These are phyloP conservation scores for Lobosporangium transversale DNA, from an alignment of 192 early-diverging fungal species.

Conservation along the genomic window DNA sequence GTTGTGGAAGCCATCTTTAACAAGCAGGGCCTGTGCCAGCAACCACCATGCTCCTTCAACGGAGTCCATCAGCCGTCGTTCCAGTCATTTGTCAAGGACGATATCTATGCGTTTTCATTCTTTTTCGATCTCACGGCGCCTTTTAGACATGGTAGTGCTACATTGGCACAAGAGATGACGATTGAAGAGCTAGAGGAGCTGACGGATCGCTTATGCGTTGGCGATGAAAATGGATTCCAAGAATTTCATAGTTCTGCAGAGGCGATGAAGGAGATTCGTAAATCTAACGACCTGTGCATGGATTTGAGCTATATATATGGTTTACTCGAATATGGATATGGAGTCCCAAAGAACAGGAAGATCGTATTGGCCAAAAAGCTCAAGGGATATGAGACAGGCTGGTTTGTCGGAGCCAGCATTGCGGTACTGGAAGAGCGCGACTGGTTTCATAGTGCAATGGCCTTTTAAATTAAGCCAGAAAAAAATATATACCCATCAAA, in stretches of 20 bases:
- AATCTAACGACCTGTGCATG: constrained; percentile 85
- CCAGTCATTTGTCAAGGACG: constrained; percentile 69
- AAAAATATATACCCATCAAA: background rate
- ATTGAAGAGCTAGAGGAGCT: constrained; percentile 74
- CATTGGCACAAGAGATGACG: constrained; percentile 73
- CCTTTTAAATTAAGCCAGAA: background rate
- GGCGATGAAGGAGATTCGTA: constrained; percentile 62
- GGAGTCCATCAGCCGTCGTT: constrained; percentile 92
- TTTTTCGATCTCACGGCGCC: constrained; percentile 91
- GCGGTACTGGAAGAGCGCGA: constrained; percentile 74
- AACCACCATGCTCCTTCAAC: constrained; percentile 88
- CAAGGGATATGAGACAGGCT: constrained; percentile 93
- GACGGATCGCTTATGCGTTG: constrained; percentile 75
- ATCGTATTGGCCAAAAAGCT: constrained; percentile 94
- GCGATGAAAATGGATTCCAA: constrained; percentile 49
- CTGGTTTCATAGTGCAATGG: constrained; percentile 14
- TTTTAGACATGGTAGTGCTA: constrained; percentile 59
- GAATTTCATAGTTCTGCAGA: constrained; percentile 57
- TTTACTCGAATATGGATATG: constrained; percentile 86
- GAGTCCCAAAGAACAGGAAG: constrained; percentile 72
- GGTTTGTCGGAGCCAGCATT: constrained; percentile 94
- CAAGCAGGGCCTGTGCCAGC: constrained; percentile 69
- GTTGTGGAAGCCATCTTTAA: constrained; percentile 76
- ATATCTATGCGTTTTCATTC: constrained; percentile 96
- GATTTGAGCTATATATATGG: constrained; percentile 91